Evolutionary conservation across 108 stramenopile species (phyloP).

Genomic region (Fragilaria radians): DNA sequence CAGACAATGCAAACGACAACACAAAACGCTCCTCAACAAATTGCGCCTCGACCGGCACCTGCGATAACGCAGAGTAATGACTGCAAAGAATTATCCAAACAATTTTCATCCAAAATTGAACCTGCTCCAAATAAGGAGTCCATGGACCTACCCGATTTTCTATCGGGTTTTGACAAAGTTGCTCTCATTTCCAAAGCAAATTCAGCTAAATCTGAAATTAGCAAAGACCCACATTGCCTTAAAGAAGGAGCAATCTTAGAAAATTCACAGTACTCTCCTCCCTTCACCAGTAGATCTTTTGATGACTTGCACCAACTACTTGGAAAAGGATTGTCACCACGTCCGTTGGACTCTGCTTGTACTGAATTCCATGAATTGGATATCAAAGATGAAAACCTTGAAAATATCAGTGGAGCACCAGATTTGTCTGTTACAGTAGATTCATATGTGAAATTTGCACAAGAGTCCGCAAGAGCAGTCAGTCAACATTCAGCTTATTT

Average conservation of each 20-base stretch:
- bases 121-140: too few species aligned
- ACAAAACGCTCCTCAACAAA: neutral
- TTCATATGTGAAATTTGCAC: constrained; percentile 36
- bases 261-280: constrained; percentile 19
- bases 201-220: neutral
- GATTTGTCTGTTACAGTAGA: constrained; percentile 14
- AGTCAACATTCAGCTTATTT: constrained; percentile 42
- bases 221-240: neutral
- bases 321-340: constrained; percentile 18
- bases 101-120: too few species aligned
- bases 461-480: constrained; percentile 31
- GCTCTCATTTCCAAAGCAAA: neutral
- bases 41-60: neutral
- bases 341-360: neutral
- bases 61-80: too few species aligned
- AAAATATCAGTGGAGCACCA: neutral
- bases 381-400: neutral
- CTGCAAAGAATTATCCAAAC: neutral
- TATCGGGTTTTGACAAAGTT: constrained; percentile 34
- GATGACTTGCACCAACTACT: constrained; percentile 42
- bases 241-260: neutral
- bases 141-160: constrained; percentile 26
- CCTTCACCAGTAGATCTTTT: constrained; percentile 39
- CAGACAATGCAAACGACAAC: too few species aligned
- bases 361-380: neutral